These are phyloP conservation scores for Penstemon barbatus DNA, from an alignment of 257 asterid species.

Conservation along the genomic window DNA sequence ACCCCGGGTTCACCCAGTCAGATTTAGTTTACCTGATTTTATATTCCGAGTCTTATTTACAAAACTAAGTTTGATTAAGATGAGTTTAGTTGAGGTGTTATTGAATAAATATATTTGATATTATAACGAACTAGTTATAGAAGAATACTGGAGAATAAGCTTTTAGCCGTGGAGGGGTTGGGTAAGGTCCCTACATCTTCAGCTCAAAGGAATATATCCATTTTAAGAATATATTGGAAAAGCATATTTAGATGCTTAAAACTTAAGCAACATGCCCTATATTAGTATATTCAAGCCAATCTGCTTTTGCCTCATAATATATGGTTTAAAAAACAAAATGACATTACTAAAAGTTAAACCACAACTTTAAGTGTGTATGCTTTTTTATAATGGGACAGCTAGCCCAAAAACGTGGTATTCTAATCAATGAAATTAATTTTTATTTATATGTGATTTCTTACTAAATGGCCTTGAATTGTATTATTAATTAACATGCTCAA, in stretches of 20 bases:
- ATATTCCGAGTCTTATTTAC: neutral
- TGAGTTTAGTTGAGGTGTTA: no score
- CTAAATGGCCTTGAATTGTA: no score
- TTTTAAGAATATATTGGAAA: conserved; percentile 55
- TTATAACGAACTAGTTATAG: conserved; percentile 5
- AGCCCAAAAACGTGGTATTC: no score
- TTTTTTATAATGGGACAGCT: no score
- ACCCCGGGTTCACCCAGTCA: conserved; percentile 28
- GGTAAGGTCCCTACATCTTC: conserved; percentile 36
- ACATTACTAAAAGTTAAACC: no score
- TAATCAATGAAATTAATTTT: no score
- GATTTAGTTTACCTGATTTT: neutral
- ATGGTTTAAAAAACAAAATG: conserved; percentile 26
- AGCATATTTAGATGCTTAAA: conserved; percentile 71
- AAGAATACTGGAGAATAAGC: conserved; percentile 24
- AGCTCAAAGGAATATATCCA: conserved; percentile 67
- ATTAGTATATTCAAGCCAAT: conserved; percentile 30
- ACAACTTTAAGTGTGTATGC: no score
- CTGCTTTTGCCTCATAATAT: conserved; percentile 34
- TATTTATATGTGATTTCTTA: no score
- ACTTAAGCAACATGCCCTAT: conserved; percentile 53
- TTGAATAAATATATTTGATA: neutral
- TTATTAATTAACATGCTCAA: no score
- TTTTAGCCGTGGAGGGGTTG: conserved; percentile 41
- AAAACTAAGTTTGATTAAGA: neutral